Base-by-base conservation (phyloP, 2,329 filamentous ascomycete species). In the Xylariales sp. region DNA sequence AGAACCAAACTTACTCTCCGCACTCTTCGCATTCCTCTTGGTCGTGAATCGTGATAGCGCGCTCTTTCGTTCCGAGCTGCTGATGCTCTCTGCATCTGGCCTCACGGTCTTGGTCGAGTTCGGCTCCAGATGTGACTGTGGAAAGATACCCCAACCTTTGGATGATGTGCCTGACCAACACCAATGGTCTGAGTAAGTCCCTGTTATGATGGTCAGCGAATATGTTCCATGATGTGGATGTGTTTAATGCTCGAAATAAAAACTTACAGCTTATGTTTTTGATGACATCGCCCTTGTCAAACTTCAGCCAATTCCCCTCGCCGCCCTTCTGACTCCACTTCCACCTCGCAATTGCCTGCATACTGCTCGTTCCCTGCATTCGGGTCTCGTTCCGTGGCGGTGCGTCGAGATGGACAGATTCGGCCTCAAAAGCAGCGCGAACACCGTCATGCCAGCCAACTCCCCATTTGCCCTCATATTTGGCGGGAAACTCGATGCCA, bases 281-380 rank as follows among this genome's bases (percentile, higher is more conserved):
- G 12, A 85, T 82, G 3, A 72, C 68, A 47, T 86, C 82, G 15
- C 78, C 78, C 55, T 82, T 83, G 21, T 82, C 80, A 53, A 86
- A 77, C 48, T 64, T 69, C n/a, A 80, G 61, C 76, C 76, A 80
- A 19, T 60, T 62, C 8, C 68, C 64, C 37, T 66, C 65, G 16
- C 64, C 59, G 16, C 64, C 59, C 47, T 68, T 71, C 25, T 68
- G 65, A 36, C 64, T 61, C 59, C 75, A 79, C 55, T 68, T 76
- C 75, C 75, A 80, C 43, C 65, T 64, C 10, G 73, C 63, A 29
- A 68, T 65, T 8, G 71, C 76, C 35, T 65, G 66, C 29, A 76
- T 61, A 9, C 65, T 66, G 41, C 69, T 75, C 24, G 64, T 63
- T 9, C 64, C 67, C 4, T 66, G 64, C 57, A 70, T 67, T 21